Base-by-base conservation (phyloP, 148 eudicot genomes). In the Drosera capensis region DNA sequence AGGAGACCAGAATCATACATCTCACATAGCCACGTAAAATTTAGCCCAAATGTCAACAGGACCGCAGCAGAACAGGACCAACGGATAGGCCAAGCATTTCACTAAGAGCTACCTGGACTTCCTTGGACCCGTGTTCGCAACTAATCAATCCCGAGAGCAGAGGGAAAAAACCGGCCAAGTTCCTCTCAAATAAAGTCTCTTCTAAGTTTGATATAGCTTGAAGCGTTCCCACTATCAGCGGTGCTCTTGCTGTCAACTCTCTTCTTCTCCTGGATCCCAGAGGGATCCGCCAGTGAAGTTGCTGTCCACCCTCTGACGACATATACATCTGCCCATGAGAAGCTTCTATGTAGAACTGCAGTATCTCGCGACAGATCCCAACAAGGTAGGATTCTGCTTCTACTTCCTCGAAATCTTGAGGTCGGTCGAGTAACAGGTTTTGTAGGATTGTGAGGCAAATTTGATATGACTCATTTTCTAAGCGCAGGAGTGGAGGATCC, bases 401-500 rank as follows among this genome's bases (percentile, higher is more conserved):
- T 40, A 70, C 55, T 47, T 78, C 88, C 1, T 73, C 68, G 41
- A 61, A 68, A 58, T 48, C 58, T 28, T 46, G 54, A 18, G 99
- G 88, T 37, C 61, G 55, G 56, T 90, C 93, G 7, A 67, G 46
- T 16, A 69, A 45, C 40, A 90, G 92, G 63, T 84, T 90, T 52
- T 90, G 93, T 38, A 84, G 58, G 11, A 84, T 51, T n/a, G 95
- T 80, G 52, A 90, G 79, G 68, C 87, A 90, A 52, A 80, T 80
- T 39, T 90, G 99, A 51, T 84, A 90, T 28, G 99, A 75, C 63
- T 90, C 95, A 1, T 76, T 90, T 62, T 90, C 99, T 5, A 90
- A 87, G 58, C 99, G 95, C 23, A 90, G 60, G 24, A 90, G 71
- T 41, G 99, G 99, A 31, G 99, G 99, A 51, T 84, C 94, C 65